A percentile compares a stretch with the other conserved stretches of the same genome.
Evolutionary conservation across 352 stramenopile species (phyloP).

Genomic region (Globisporangium splendens): DNA sequence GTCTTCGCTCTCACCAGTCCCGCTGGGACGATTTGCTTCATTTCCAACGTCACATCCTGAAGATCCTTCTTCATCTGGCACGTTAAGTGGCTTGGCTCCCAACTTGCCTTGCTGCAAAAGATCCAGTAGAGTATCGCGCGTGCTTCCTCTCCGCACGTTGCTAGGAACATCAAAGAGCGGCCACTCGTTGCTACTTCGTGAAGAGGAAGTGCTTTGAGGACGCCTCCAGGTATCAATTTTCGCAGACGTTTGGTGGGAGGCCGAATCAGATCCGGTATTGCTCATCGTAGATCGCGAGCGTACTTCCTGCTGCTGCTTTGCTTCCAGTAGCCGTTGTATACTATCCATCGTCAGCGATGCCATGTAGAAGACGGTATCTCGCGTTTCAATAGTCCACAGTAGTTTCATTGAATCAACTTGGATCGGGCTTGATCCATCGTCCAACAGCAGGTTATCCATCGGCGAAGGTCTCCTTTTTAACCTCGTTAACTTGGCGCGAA

Average conservation of each 20-base stretch:
- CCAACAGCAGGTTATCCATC: conserved; percentile 70
- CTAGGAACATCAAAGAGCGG: background rate
- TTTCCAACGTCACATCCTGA: conserved; percentile 10
- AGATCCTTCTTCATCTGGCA: conserved; percentile 16
- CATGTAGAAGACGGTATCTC: conserved; percentile 73
- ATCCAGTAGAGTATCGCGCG: conserved; percentile 61
- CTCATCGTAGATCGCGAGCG: background rate
- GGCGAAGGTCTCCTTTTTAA: conserved; percentile 62
- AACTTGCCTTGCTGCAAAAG: conserved; percentile 76
- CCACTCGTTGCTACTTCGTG: background rate
- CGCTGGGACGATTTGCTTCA: conserved; percentile 6
- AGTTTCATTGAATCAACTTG: conserved; percentile 82
- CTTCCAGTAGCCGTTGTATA: conserved; percentile 41
- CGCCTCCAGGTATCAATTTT: conserved; percentile 3
- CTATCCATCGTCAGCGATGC: conserved; percentile 50
- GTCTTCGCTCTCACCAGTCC: conserved; percentile 7
- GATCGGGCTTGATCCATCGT: conserved; percentile 70
- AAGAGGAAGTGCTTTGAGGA: background rate
- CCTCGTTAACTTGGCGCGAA: conserved; percentile 42
- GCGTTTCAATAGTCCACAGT: conserved; percentile 74
- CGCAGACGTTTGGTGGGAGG: background rate
- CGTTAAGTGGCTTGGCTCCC: conserved; percentile 25
- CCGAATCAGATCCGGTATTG: background rate
- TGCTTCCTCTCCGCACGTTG: conserved; percentile 31
- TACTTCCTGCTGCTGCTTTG: conserved; percentile 16